Base-by-base conservation (phyloP, 495 filamentous ascomycete genomes). In the Sordaria brevicollis region DNA sequence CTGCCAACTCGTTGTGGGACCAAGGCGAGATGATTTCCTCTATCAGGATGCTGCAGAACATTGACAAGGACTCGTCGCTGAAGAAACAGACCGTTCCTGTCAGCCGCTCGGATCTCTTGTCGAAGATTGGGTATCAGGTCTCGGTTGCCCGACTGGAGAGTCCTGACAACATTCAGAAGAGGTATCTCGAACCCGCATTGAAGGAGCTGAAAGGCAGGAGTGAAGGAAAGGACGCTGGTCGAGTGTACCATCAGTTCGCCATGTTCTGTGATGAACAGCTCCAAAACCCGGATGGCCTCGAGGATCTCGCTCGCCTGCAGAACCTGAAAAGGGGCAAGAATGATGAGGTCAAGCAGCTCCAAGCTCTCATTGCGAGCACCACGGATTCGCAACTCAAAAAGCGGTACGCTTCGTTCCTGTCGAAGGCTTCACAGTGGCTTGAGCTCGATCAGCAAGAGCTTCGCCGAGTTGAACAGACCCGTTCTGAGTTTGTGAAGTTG, bases 101-200 rank as follows among this genome's bases (percentile, higher is more conserved):
- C 38, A 93, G 90, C 69, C 88, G 88, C 34, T 88, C 93, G 7
- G 90, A 94, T 70, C 79, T 99, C 29, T 85, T 97, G 65, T 94
- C 95, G 5, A 94, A 91, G 76, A 86, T 96, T 69, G 95, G 91
- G 8, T 88, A 93, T 73, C 92, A 93, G 75, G 88, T 96, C 54
- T 95, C 95, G 1, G 92, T 96, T 75, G 95, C 95, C 8, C 88
- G 93, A n/a, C 80, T 98, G 5, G 94, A 97, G 78, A 95, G 94
- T 70, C 93, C 96, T 0, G 92, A 97, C 71, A 87, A 86, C 65
- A 97, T 98, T 54, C 92, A 97, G 54, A 87, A 89, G 69, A 87
- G 89, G 25, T 96, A 97, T 71, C 84, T 99, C 7, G 86, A 88
- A 35, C 89, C 90, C 6, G 93, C 95, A 2, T 89, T 97, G 39